phyloP scores from a whole-genome alignment of 352 stramenopile species.

The Pythium plurisporium region DNA sequence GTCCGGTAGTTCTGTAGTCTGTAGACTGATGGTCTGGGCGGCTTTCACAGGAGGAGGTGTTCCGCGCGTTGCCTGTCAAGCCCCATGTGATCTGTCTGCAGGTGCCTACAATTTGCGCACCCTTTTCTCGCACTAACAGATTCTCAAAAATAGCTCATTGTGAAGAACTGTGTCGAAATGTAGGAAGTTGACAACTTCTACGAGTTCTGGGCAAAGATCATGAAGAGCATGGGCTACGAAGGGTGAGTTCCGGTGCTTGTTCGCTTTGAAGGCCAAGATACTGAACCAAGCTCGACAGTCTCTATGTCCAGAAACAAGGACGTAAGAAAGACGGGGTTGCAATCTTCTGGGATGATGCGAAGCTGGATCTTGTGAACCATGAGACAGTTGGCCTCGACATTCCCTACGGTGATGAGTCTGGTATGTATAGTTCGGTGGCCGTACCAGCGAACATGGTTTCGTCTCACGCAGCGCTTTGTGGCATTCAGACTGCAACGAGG shows the following conservation, averaged over 20 bases:
- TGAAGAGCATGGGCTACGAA: constrained; percentile 56
- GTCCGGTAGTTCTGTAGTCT: background rate
- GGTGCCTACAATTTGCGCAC: constrained; percentile 27
- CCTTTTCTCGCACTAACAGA: too few relatives aligned
- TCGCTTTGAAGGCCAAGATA: background rate
- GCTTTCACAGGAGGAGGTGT: constrained; percentile 40
- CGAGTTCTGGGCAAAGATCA: constrained; percentile 59
- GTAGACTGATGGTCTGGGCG: background rate
- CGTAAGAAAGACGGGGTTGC: constrained; percentile 65
- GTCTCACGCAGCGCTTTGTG: background rate
- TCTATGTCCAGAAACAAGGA: constrained; percentile 68
- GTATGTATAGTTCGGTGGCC: constrained; percentile 18
- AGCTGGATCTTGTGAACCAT: constrained; percentile 39
- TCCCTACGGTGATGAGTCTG: constrained; percentile 44
- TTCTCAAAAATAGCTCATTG: background rate
- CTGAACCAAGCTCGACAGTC: constrained; percentile 17
- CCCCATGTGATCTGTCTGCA: constrained; percentile 77
- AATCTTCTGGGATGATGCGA: constrained; percentile 65
- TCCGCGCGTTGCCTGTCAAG: constrained; percentile 50
- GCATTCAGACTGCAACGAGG: constrained; percentile 39
- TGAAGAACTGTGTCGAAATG: background rate
- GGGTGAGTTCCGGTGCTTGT: constrained; percentile 30
- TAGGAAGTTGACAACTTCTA: constrained; percentile 79
- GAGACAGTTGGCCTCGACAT: constrained; percentile 45
- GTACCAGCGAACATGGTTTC: too few relatives aligned